A percentile compares a stretch with the other conserved stretches of the same genome.
These are phyloP conservation scores for Lactifluus hygrophoroides DNA, from an alignment of 768 basidiomycete species.

Conservation along the genomic window DNA sequence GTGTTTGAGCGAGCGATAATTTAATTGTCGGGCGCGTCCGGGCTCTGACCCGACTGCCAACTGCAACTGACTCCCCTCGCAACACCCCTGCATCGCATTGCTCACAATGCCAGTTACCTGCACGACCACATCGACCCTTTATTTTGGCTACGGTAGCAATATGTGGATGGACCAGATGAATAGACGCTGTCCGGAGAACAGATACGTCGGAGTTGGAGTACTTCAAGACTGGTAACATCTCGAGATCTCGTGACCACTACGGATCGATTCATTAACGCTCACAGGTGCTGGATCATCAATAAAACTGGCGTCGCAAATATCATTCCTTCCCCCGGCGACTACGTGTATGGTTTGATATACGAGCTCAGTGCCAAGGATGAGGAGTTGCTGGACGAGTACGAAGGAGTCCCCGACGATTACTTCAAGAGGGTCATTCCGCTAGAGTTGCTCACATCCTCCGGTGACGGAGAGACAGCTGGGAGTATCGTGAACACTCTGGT, in stretches of 20 bases:
- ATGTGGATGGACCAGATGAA: constrained; percentile 17
- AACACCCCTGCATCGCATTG: too few species aligned
- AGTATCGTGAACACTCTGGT: constrained; percentile 2
- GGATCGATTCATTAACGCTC: background rate
- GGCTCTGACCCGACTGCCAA: too few species aligned
- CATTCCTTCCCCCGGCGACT: constrained; percentile 2
- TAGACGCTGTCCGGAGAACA: constrained; percentile 12
- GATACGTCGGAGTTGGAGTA: constrained; percentile 1
- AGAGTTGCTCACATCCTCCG: background rate
- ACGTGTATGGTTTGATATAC: constrained; percentile 11
- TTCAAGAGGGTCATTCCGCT: constrained; percentile 4
- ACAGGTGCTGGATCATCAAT: constrained; percentile 18
- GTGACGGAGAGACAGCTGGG: background rate
- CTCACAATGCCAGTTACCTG: too few species aligned
- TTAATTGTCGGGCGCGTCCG: too few species aligned
- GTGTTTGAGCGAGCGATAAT: background rate
- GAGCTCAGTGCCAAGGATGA: constrained; percentile 8
- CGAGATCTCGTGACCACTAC: too few species aligned
- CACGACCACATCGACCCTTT: background rate
- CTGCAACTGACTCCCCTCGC: too few species aligned
- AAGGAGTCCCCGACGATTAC: background rate
- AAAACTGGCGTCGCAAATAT: constrained; percentile 5
- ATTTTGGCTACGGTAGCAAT: constrained; percentile 17
- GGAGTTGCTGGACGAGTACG: constrained; percentile 1
- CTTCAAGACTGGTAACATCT: constrained; percentile 8